A percentile compares a stretch with the other conserved stretches of the same genome.
Evolutionary conservation across 176 grass and related monocot species (phyloP).

Genomic region (Cenchrus purpureus): DNA sequence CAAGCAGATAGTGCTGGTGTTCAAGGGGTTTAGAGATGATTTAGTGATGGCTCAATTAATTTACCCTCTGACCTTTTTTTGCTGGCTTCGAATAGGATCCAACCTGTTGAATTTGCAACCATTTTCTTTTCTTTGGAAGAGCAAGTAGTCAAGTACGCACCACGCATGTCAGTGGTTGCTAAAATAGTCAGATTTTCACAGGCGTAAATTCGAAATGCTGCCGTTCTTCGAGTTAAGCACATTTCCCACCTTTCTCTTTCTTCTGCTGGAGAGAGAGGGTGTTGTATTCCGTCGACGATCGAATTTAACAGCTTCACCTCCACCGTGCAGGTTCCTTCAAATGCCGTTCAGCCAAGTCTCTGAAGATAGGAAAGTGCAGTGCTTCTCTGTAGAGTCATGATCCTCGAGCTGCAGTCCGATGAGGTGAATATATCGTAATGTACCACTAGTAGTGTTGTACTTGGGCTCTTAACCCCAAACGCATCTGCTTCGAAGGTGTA

Average conservation of each 20-base stretch:
- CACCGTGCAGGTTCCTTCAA: constrained; percentile 39
- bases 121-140: constrained; percentile 33
- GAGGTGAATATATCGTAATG: background rate
- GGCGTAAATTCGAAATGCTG: constrained; percentile 35
- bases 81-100: constrained; percentile 45
- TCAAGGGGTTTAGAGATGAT: background rate
- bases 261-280: background rate
- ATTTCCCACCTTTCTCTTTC: background rate
- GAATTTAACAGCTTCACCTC: constrained; percentile 14
- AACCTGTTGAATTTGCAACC: constrained; percentile 35
- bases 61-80: constrained; percentile 41
- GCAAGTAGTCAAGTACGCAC: constrained; percentile 28
- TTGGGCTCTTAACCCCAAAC: background rate
- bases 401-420: background rate
- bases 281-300: background rate
- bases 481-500: background rate
- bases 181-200: constrained; percentile 32
- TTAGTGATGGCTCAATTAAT: background rate
- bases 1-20: background rate
- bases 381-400: constrained; percentile 13
- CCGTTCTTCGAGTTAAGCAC: constrained; percentile 38
- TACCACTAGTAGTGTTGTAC: background rate
- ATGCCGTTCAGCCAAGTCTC: constrained; percentile 34
- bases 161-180: constrained; percentile 15
- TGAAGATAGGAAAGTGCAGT: constrained; percentile 22